Evolutionary conservation across 2,329 filamentous ascomycete species (phyloP), one percentile per base, ranked within the genome.

Genomic region (Pseudogymnoascus sp.): DNA sequence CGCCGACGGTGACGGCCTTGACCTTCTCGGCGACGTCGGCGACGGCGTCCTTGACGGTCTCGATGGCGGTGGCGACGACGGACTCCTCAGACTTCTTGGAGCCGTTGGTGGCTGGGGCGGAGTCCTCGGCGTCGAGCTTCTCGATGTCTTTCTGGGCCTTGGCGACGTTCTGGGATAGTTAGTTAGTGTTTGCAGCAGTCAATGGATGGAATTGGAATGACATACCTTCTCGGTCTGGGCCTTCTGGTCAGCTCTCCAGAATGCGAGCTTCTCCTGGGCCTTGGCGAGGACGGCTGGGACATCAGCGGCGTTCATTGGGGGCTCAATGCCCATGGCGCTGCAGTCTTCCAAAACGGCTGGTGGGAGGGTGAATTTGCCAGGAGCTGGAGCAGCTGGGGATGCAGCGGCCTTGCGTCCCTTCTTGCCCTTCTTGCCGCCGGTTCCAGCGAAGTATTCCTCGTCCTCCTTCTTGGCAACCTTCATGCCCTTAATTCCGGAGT

Each of bases 61-160:
- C 68, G 9, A 71, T 66, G 28, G 70, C 70, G 21, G 71, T 70
- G 25, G 69, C 34, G 53, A 63, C 34, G 53, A 42, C 43, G 16
- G 28, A 42, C 34, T 38, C 49, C 3, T 31, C 53, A 14, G 42
- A 23, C 62, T 59, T 63, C 31, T 63, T 38, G 28, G 31, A 34
- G 31, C 36, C 42, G 34, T 28, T 63, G n/a, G 78, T 71, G 68
- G 75, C 77, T 66, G 81, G 81, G 66, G 63, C 79, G 62, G 79
- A 77, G 71, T 84, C 84, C 67, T 84, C 80, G 63, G 87, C 86
- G 74, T 97, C 93, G 63, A 97, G 85, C 69, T 88, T 87, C 74
- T 93, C 91, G 67, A 99, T 96, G 77, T 97, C 92, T 77, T 93
- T 93, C 82, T 96, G 89, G 66, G 95, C 95, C 78, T 97, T 96